phyloP scores from a whole-genome alignment of 192 early-diverging fungal species.

The Borealophlyctis nickersoniae region DNA sequence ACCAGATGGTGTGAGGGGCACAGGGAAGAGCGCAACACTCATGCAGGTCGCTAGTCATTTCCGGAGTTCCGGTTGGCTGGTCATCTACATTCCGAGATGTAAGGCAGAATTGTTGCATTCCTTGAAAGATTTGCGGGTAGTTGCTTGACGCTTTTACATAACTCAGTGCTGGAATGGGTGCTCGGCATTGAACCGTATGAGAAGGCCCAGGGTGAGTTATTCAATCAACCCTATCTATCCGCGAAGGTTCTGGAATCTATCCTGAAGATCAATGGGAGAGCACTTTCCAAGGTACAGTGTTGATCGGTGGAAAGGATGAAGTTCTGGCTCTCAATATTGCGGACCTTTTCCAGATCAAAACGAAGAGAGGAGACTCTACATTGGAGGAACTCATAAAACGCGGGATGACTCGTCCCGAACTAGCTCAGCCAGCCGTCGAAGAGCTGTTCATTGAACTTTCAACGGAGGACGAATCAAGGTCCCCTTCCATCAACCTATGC shows the following conservation, averaged over 20 bases:
- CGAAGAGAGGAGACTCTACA: neutral
- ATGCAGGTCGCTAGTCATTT: conserved; percentile 7
- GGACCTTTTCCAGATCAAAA: neutral
- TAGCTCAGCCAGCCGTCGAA: neutral
- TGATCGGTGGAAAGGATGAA: neutral
- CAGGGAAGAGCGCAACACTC: conserved; percentile 13
- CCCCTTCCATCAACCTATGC: neutral
- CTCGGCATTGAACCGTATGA: neutral
- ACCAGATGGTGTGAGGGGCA: conserved; percentile 6
- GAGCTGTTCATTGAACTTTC: neutral
- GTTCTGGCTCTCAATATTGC: neutral
- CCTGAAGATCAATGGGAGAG: neutral
- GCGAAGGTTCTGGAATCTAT: neutral
- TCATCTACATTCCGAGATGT: conserved; percentile 8
- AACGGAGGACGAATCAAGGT: neutral
- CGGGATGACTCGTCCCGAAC: neutral
- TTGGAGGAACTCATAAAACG: neutral
- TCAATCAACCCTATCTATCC: neutral
- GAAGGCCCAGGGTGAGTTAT: neutral
- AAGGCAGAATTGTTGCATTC: neutral
- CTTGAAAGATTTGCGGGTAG: neutral
- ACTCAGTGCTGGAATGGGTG: neutral
- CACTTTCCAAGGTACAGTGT: neutral
- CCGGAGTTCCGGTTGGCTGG: neutral
- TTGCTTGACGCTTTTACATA: neutral